These are phyloP conservation scores for Kickxella alabastrina DNA, from an alignment of 192 early-diverging fungal genomes.

Conservation along the genomic window DNA sequence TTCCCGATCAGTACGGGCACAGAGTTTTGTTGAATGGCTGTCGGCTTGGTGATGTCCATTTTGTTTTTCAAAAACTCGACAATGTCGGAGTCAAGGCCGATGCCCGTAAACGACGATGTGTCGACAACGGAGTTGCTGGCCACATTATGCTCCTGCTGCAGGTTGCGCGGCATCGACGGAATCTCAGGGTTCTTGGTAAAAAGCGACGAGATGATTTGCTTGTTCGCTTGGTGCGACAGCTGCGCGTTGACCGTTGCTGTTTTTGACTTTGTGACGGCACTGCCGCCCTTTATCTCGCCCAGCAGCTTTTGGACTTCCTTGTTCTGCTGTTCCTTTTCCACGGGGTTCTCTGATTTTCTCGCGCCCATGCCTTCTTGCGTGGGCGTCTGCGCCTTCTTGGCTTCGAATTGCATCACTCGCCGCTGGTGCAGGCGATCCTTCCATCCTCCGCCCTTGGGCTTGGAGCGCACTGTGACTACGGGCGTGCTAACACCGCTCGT, in stretches of 20 bases:
- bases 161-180: conserved; percentile 14
- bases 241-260: conserved; percentile 23
- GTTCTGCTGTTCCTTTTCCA: conserved; percentile 12
- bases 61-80: conserved; percentile 64
- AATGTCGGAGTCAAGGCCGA: conserved; percentile 75
- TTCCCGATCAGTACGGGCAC: conserved; percentile 4
- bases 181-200: conserved; percentile 73
- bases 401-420: conserved; percentile 24
- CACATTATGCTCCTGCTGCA: conserved; percentile 26
- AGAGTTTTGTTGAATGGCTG: conserved; percentile 83
- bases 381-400: conserved; percentile 24
- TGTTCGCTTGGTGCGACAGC: conserved; percentile 51
- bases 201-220: conserved; percentile 75
- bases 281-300: not conserved
- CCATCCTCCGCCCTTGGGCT: conserved; percentile 45
- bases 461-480: conserved; percentile 14
- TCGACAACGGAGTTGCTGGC: conserved; percentile 48
- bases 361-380: conserved; percentile 11
- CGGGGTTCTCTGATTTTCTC: not conserved
- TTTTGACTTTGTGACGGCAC: conserved; percentile 5
- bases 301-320: not conserved
- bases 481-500: conserved; percentile 11
- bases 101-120: conserved; percentile 62
- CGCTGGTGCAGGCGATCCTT: conserved; percentile 45
- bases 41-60: conserved; percentile 75